Evolutionary conservation across 805 yeast genomes (phyloP).

Genomic region (Yamadazyma laniorum): DNA sequence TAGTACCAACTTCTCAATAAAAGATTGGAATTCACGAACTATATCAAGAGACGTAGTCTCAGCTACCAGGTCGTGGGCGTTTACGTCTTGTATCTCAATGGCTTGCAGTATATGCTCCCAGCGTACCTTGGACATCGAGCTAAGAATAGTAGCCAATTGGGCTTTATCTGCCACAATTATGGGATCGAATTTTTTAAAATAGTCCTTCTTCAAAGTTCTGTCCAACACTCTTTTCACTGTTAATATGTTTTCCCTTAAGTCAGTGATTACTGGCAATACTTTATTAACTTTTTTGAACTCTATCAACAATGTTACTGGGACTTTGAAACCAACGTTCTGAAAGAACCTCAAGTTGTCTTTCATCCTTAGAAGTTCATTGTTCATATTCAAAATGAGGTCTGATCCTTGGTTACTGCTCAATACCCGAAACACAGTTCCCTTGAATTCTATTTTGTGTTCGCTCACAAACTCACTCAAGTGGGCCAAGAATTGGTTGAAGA

Average conservation of each 20-base stretch:
- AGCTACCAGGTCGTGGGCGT: constrained; percentile 23
- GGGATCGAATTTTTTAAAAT: constrained; percentile 40
- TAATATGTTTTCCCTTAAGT: constrained; percentile 50
- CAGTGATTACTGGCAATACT: constrained; percentile 56
- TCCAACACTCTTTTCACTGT: constrained; percentile 31
- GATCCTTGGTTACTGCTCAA: constrained; percentile 14
- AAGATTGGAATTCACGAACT: constrained; percentile 23
- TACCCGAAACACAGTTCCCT: constrained; percentile 8
- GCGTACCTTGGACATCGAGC: constrained; percentile 33
- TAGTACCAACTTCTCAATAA: constrained; percentile 19
- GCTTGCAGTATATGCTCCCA: constrained; percentile 58
- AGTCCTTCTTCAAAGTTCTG: constrained; percentile 24
- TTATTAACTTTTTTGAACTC: constrained; percentile 50
- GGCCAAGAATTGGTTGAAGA: constrained; percentile 51
- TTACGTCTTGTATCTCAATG: constrained; percentile 42
- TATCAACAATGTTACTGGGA: constrained; percentile 53
- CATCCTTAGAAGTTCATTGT: constrained; percentile 25
- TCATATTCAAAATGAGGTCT: constrained; percentile 51
- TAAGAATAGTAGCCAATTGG: constrained; percentile 31
- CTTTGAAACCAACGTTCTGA: constrained; percentile 48
- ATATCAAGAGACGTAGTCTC: constrained; percentile 25
- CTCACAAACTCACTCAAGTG: constrained; percentile 5
- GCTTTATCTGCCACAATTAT: constrained; percentile 38
- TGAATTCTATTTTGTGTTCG: constrained; percentile 8
- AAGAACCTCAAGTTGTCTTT: constrained; percentile 34